Percentiles rank a stretch among this genome's conserved stretches.
phyloP scores from a whole-genome alignment of 441 rosid genomes.

The Erodium texanum region DNA sequence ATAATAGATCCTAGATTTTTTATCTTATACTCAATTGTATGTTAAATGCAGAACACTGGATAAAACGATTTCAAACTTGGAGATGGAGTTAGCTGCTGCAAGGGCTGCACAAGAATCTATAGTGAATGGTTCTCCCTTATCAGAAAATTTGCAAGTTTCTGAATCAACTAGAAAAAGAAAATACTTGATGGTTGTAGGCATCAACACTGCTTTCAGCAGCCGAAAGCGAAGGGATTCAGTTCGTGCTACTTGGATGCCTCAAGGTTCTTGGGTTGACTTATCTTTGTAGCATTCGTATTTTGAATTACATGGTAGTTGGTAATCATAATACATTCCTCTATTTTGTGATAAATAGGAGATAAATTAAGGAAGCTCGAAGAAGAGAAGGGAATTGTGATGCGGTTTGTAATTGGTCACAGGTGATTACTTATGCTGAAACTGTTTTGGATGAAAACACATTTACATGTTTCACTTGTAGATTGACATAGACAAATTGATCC shows the following conservation, averaged over 20 bases:
- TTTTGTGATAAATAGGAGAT: conserved; percentile 38
- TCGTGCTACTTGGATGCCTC: conserved; percentile 95
- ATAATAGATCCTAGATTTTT: conserved; percentile 1
- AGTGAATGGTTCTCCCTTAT: conserved; percentile 65
- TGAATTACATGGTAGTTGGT: not conserved
- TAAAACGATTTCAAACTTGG: conserved; percentile 67
- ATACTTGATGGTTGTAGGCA: conserved; percentile 75
- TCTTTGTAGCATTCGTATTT: not conserved
- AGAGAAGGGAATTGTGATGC: conserved; percentile 83
- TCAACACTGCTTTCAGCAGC: conserved; percentile 89
- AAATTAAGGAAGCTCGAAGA: conserved; percentile 77
- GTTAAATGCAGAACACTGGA: conserved; percentile 51
- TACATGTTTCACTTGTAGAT: not conserved
- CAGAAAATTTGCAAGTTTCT: conserved; percentile 44
- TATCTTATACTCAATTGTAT: conserved; percentile 18
- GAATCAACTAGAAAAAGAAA: conserved; percentile 50
- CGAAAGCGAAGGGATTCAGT: conserved; percentile 88
- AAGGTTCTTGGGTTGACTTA: conserved; percentile 36
- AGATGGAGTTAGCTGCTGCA: conserved; percentile 80
- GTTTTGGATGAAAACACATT: conserved; percentile 2
- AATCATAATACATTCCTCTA: not conserved
- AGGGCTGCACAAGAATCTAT: conserved; percentile 78
- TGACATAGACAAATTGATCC: conserved; percentile 4
- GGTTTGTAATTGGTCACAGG: conserved; percentile 95
- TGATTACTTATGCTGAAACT: conserved; percentile 19